A percentile compares a stretch with the other conserved stretches of the same genome.
phyloP scores from a whole-genome alignment of 257 asterid genomes.

The Penstemon davidsonii region DNA sequence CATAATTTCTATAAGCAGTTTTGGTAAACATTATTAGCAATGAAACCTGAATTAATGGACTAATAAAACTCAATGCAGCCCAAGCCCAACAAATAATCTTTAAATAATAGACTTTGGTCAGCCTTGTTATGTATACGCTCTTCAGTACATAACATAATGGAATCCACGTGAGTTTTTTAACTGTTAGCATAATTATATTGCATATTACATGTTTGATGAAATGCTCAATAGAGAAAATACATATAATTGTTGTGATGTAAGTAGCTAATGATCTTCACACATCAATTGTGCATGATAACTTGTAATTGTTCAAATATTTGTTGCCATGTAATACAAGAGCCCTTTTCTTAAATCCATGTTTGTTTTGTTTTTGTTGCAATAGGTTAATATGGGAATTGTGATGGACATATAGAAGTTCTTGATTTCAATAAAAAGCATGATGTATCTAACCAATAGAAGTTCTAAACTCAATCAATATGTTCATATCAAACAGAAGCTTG shows the following conservation, averaged over 20 bases:
- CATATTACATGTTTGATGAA: slow-evolving; percentile 28
- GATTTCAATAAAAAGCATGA: slow-evolving; percentile 23
- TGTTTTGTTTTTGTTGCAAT: not conserved
- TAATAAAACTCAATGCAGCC: no score
- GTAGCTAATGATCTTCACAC: no score
- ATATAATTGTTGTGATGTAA: not conserved
- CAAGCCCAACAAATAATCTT: no score
- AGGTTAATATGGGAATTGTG: not conserved
- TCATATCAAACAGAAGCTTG: slow-evolving; percentile 29
- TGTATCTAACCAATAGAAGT: slow-evolving; percentile 34
- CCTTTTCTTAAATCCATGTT: no score
- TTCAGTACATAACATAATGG: not conserved
- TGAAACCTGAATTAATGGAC: no score
- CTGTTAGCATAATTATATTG: not conserved
- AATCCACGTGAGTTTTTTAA: not conserved
- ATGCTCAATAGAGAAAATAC: no score
- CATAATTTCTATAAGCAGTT: no score
- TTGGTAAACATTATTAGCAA: no score
- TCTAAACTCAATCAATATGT: slow-evolving; percentile 20
- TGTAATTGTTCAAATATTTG: no score
- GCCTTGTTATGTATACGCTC: not conserved
- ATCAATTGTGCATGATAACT: not conserved
- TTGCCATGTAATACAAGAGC: no score
- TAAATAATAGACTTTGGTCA: not conserved
- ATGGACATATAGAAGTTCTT: not conserved